Percentiles rank a stretch among this genome's conserved stretches.
phyloP scores from a whole-genome alignment of 2,329 filamentous ascomycete species.

The Pyrenochaeta sp. region DNA sequence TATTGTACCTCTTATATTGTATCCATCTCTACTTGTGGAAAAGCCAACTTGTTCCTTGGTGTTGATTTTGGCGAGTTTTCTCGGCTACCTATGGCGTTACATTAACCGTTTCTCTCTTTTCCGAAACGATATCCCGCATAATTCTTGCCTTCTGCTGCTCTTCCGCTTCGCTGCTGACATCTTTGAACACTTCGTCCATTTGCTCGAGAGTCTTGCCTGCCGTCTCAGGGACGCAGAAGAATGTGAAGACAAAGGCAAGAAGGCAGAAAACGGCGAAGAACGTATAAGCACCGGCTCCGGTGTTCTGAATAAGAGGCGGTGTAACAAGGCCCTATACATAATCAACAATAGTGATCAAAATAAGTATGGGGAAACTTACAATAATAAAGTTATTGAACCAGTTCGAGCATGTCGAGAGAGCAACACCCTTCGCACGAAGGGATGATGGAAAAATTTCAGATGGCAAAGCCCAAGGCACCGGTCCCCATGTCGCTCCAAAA shows the following conservation, averaged over 20 bases:
- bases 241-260: slow-evolving; percentile 45
- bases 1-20: too few relatives aligned
- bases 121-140: slow-evolving; percentile 39
- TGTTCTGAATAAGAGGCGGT: slow-evolving; percentile 69
- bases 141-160: slow-evolving; percentile 43
- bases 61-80: too few relatives aligned
- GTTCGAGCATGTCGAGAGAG: slow-evolving; percentile 69
- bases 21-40: too few relatives aligned
- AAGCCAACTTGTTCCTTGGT: too few relatives aligned
- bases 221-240: slow-evolving; percentile 47
- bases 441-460: slow-evolving; percentile 71
- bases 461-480: slow-evolving; percentile 59
- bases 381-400: slow-evolving; percentile 73
- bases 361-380: slow-evolving; percentile 22
- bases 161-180: slow-evolving; percentile 46
- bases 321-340: slow-evolving; percentile 66
- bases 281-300: slow-evolving; percentile 54
- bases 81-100: too few relatives aligned
- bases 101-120: slow-evolving; percentile 21
- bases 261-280: slow-evolving; percentile 51
- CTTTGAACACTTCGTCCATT: slow-evolving; percentile 50
- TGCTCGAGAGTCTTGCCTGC: slow-evolving; percentile 46
- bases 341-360: slow-evolving; percentile 37
- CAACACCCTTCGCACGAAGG: slow-evolving; percentile 71
- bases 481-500: slow-evolving; percentile 68